A percentile compares a stretch with the other conserved stretches of the same genome.
phyloP scores from a whole-genome alignment of 306 rosid species.

The Cucurbita pepo region DNA sequence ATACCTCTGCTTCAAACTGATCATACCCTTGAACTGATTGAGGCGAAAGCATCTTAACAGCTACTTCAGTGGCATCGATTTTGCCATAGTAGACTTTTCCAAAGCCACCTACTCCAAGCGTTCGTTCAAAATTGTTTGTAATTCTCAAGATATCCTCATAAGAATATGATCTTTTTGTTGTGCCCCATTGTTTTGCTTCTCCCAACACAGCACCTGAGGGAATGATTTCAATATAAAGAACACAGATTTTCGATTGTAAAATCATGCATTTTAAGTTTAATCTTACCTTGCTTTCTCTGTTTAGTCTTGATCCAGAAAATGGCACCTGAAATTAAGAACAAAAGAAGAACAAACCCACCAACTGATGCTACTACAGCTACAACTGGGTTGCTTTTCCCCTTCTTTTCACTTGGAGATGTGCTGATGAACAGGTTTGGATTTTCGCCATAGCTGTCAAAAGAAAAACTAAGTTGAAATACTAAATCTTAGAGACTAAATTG shows the following conservation, averaged over 20 bases:
- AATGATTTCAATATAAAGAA: background rate
- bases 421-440: slow-evolving; percentile 9
- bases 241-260: too few relatives aligned
- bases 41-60: slow-evolving; percentile 36
- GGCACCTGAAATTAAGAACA: background rate
- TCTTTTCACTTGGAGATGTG: background rate
- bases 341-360: slow-evolving; percentile 19
- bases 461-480: background rate
- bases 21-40: slow-evolving; percentile 22
- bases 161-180: slow-evolving; percentile 20
- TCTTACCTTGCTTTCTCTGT: slow-evolving; percentile 4
- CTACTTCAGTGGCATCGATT: slow-evolving; percentile 19
- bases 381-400: slow-evolving; percentile 4
- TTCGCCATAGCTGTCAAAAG: slow-evolving; percentile 13
- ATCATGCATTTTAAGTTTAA: too few relatives aligned
- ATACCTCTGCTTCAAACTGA: slow-evolving; percentile 43
- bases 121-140: slow-evolving; percentile 23
- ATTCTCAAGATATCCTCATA: slow-evolving; percentile 22
- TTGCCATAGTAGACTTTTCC: slow-evolving; percentile 35
- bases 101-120: slow-evolving; percentile 37
- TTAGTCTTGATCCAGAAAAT: slow-evolving; percentile 8
- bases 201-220: background rate
- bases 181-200: slow-evolving; percentile 7
- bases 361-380: slow-evolving; percentile 25
- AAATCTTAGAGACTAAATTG: background rate